These are phyloP conservation scores for Metrosideros polymorpha DNA, from an alignment of 441 rosid species.

Conservation along the genomic window DNA sequence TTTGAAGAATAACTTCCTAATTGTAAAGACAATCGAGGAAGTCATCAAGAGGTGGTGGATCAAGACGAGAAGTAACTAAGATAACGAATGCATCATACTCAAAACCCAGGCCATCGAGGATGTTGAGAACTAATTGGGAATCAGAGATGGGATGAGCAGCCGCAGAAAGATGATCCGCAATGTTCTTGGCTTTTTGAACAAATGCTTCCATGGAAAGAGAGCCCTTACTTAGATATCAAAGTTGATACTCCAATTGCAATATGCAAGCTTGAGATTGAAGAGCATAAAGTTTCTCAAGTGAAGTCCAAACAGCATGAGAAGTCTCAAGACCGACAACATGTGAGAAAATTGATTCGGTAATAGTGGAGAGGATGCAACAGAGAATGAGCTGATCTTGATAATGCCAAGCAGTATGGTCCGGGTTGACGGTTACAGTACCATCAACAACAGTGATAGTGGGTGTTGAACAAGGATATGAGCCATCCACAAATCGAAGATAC, in stretches of 20 bases:
- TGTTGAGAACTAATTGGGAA: not conserved
- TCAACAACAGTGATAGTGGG: fast-evolving
- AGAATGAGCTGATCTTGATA: not conserved
- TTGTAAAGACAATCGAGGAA: not conserved
- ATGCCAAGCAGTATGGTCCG: fast-evolving
- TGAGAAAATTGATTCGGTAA: not conserved
- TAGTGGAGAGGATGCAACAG: not conserved
- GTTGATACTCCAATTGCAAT: not conserved
- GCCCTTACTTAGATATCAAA: not conserved
- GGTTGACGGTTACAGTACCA: not conserved
- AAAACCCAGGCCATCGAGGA: not conserved
- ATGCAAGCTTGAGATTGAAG: not conserved
- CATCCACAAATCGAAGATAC: not conserved
- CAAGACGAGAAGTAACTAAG: not conserved
- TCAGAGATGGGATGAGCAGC: not conserved
- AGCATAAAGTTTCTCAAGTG: not conserved
- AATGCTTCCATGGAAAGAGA: no score
- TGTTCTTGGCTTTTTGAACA: not conserved
- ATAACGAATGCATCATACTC: not conserved
- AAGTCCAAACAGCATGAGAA: not conserved
- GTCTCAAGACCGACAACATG: not conserved
- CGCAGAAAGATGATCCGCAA: not conserved
- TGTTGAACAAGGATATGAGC: not conserved
- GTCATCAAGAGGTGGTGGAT: not conserved
- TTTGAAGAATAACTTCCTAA: not conserved